phyloP scores from a whole-genome alignment of 768 basidiomycete genomes.

The Tephrocybe rancida region DNA sequence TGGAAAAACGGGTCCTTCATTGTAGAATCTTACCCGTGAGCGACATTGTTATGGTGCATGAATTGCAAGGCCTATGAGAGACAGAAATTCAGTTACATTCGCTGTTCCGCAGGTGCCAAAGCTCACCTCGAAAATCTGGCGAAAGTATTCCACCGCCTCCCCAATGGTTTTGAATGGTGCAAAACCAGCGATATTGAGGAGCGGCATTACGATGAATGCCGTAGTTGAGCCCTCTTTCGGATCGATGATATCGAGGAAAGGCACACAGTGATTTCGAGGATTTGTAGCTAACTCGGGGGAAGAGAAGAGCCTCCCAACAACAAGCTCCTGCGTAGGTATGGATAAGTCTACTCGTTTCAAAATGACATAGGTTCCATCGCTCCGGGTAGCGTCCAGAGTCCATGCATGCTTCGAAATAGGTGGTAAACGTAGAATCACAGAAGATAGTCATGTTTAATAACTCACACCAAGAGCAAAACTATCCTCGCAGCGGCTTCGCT shows the following conservation, averaged over 20 bases:
- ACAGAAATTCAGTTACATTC: neutral
- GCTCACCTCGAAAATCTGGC: conserved; percentile 28
- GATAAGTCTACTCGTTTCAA: conserved; percentile 28
- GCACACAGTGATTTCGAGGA: conserved; percentile 38
- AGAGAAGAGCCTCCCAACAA: conserved; percentile 28
- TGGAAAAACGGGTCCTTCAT: neutral
- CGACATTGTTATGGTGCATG: conserved; percentile 32
- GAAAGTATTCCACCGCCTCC: conserved; percentile 30
- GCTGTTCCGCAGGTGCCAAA: neutral
- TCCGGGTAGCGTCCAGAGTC: conserved; percentile 33
- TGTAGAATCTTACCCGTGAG: conserved; percentile 28
- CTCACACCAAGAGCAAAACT: neutral
- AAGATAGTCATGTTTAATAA: too few relatives aligned
- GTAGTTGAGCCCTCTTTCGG: conserved; percentile 18
- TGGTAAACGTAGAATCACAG: too few relatives aligned
- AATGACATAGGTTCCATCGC: conserved; percentile 30
- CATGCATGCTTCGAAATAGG: conserved; percentile 8
- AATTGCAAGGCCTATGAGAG: conserved; percentile 29
- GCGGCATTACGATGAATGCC: conserved; percentile 32
- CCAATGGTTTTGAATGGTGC: conserved; percentile 31
- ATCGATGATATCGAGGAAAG: conserved; percentile 25
- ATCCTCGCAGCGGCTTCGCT: neutral
- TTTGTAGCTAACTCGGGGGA: conserved; percentile 12
- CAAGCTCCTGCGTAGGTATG: conserved; percentile 27
- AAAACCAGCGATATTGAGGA: conserved; percentile 20